Percentiles rank a stretch among this genome's conserved stretches.
These are phyloP conservation scores for Spatholobus suberectus DNA, from an alignment of 306 rosid species.

Conservation along the genomic window DNA sequence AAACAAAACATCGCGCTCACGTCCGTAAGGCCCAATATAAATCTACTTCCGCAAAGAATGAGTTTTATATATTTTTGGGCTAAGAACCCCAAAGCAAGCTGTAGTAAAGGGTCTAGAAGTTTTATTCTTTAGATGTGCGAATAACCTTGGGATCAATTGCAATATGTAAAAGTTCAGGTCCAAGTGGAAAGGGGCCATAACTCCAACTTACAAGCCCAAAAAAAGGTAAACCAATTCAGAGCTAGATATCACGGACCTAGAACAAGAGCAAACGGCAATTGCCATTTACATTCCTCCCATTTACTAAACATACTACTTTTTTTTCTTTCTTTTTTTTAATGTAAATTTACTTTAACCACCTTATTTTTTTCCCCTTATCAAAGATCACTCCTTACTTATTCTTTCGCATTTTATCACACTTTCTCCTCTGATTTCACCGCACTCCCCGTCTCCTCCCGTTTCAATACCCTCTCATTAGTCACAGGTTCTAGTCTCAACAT, in stretches of 20 bases:
- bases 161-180: background rate
- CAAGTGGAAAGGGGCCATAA: background rate
- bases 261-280: background rate
- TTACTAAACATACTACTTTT: background rate
- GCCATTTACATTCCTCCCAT: background rate
- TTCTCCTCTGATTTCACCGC: too few species aligned
- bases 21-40: background rate
- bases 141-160: background rate
- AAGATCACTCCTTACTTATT: too few species aligned
- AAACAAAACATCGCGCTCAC: background rate
- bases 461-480: too few species aligned
- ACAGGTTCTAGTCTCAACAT: too few species aligned
- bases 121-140: background rate
- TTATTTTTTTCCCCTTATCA: too few species aligned
- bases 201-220: background rate
- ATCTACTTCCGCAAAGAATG: background rate
- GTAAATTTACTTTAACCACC: too few species aligned
- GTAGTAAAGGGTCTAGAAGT: background rate
- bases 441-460: too few species aligned
- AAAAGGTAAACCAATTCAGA: background rate
- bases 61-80: background rate
- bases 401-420: too few species aligned
- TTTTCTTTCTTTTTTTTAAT: too few species aligned
- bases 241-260: background rate
- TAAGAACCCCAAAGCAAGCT: background rate